These are phyloP conservation scores for Trichoderma sp. DNA, from an alignment of 2,329 filamentous ascomycete genomes.

Conservation along the genomic window DNA sequence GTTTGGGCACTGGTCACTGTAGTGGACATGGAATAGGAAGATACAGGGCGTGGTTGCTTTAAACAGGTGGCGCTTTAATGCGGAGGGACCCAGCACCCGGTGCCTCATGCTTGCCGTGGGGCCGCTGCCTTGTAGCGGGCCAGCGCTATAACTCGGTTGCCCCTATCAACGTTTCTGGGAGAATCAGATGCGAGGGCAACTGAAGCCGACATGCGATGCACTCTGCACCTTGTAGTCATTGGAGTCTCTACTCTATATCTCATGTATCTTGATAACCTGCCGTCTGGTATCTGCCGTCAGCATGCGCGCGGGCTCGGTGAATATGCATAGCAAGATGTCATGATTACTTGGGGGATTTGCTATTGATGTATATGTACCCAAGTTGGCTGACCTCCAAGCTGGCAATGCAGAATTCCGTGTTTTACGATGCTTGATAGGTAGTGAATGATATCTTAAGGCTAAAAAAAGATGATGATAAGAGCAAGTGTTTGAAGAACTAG, in stretches of 20 bases:
- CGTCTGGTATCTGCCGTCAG: not conserved
- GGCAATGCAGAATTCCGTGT: not conserved
- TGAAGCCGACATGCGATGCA: not conserved
- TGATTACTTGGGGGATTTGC: not conserved
- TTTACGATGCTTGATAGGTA: not conserved
- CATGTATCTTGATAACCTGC: not conserved
- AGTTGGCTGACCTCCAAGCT: not conserved
- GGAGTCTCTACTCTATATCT: not conserved
- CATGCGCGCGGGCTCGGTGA: not conserved
- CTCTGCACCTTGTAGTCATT: not conserved
- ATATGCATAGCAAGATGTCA: not conserved
- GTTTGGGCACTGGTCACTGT: not conserved
- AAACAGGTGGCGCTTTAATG: not conserved
- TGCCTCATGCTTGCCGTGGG: not conserved
- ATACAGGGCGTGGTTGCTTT: not conserved
- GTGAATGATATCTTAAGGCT: not conserved
- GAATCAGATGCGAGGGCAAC: not conserved
- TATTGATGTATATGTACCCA: not conserved
- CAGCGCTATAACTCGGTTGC: slow-evolving; percentile 4
- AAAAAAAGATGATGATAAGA: not conserved
- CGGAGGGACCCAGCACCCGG: slow-evolving; percentile 4
- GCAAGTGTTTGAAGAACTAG: not conserved
- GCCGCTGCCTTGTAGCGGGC: slow-evolving; percentile 2
- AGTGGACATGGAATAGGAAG: not conserved
- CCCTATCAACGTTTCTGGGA: not conserved